phyloP scores from a whole-genome alignment of 2,329 filamentous ascomycete genomes.

The Cytospora paraplurivora region DNA sequence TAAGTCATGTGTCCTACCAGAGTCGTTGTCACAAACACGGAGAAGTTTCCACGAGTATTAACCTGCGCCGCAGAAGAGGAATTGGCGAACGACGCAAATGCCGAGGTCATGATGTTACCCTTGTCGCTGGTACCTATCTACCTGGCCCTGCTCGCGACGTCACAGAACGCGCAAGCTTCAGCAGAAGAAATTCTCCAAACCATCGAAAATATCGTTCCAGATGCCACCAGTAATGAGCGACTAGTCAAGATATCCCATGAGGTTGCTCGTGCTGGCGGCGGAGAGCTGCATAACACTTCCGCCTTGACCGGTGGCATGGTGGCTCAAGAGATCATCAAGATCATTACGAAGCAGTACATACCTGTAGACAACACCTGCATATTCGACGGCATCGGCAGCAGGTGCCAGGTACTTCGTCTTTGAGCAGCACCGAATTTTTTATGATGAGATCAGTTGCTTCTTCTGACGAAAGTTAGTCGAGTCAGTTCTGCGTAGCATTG shows the following conservation, averaged over 20 bases:
- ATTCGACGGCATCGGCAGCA: slow-evolving; percentile 68
- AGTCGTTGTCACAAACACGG: slow-evolving; percentile 7
- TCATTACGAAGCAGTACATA: slow-evolving; percentile 73
- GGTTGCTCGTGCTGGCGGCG: slow-evolving; percentile 74
- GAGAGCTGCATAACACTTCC: slow-evolving; percentile 90
- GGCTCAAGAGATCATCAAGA: slow-evolving; percentile 96
- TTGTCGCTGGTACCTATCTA: slow-evolving; percentile 70
- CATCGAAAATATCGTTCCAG: slow-evolving; percentile 47
- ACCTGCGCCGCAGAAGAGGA: slow-evolving; percentile 50
- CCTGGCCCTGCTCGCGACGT: slow-evolving; percentile 61
- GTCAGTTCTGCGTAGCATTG: slow-evolving; percentile 4
- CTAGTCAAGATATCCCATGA: slow-evolving; percentile 62
- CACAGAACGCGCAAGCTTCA: slow-evolving; percentile 47
- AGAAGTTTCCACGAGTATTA: slow-evolving; percentile 30
- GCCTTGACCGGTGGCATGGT: slow-evolving; percentile 87
- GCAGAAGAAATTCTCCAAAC: slow-evolving; percentile 56
- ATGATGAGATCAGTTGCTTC: background rate
- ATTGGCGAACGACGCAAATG: slow-evolving; percentile 56
- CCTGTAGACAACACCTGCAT: slow-evolving; percentile 72
- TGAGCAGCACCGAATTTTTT: slow-evolving; percentile 37
- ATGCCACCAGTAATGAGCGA: slow-evolving; percentile 52
- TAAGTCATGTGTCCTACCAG: slow-evolving; percentile 42
- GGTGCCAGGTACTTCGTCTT: slow-evolving; percentile 60
- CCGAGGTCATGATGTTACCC: slow-evolving; percentile 50
- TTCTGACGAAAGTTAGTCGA: background rate